These are phyloP conservation scores for Malbranchea cinnamomea DNA, from an alignment of 2,329 filamentous ascomycete genomes.

Conservation along the genomic window DNA sequence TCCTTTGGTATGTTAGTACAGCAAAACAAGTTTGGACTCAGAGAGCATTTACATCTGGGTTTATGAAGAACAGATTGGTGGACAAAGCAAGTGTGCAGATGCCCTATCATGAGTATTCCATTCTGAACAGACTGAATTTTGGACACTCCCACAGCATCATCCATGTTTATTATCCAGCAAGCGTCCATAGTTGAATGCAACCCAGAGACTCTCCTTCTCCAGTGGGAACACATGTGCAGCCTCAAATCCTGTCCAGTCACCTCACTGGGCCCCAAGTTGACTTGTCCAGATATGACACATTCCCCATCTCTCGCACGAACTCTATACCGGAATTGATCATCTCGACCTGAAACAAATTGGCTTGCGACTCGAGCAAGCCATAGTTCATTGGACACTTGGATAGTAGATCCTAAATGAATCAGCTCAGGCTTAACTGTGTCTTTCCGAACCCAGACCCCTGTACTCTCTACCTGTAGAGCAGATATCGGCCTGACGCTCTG, in stretches of 20 bases:
- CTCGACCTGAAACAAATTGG: conserved; percentile 6
- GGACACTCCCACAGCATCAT: conserved; percentile 3
- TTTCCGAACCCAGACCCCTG: not conserved
- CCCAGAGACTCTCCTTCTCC: conserved; percentile 10
- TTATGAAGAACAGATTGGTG: conserved; percentile 8
- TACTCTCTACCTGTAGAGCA: conserved; percentile 6
- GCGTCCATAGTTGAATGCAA: conserved; percentile 8
- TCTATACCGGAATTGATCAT: conserved; percentile 9
- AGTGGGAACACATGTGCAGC: conserved; percentile 14
- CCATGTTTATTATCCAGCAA: conserved; percentile 10
- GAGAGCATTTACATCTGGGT: conserved; percentile 8
- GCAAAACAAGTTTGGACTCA: not conserved
- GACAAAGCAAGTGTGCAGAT: conserved; percentile 6
- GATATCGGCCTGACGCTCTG: conserved; percentile 6
- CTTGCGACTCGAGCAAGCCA: conserved; percentile 7
- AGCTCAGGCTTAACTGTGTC: conserved; percentile 1
- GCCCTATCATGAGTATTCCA: conserved; percentile 4
- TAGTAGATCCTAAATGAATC: conserved; percentile 7
- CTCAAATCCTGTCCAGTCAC: conserved; percentile 9
- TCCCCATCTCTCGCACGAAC: conserved; percentile 10
- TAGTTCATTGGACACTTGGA: conserved; percentile 7
- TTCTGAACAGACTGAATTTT: conserved; percentile 9
- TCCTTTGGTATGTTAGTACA: conserved; percentile 8
- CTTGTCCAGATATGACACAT: conserved; percentile 11
- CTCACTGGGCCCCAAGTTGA: conserved; percentile 5